phyloP scores from a whole-genome alignment of 495 filamentous ascomycete species.

The Penicillium robsamsonii region DNA sequence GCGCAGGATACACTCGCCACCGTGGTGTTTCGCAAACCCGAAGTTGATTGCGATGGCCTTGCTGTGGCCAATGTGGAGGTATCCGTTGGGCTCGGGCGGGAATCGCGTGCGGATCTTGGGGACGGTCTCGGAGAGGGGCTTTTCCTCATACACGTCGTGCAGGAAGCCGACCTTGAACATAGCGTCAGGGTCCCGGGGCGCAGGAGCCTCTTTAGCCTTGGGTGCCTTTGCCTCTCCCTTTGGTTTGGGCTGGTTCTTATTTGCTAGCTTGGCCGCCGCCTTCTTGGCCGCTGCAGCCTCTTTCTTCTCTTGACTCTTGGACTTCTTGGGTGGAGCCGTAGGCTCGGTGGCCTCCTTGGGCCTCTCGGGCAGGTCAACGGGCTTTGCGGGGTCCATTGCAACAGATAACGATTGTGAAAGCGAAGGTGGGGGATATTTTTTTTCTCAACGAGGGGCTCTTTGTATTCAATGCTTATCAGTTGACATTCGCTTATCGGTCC shows the following conservation, averaged over 20 bases:
- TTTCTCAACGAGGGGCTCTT: constrained; percentile 22
- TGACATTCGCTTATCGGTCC: constrained; percentile 33
- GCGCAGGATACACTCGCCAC: constrained; percentile 67
- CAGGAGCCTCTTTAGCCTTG: constrained; percentile 36
- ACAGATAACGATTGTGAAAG: constrained; percentile 3
- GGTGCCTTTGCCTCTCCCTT: constrained; percentile 36
- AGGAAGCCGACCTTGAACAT: constrained; percentile 89
- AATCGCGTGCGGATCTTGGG: constrained; percentile 66
- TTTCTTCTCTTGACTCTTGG: constrained; percentile 63
- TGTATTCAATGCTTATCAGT: constrained; percentile 32
- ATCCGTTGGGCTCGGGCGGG: constrained; percentile 80
- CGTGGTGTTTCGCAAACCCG: constrained; percentile 84
- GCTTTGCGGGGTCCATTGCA: constrained; percentile 32
- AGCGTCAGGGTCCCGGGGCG: constrained; percentile 56
- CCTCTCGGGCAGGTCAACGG: constrained; percentile 31
- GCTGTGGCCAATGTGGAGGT: constrained; percentile 84
- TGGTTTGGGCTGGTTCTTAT: constrained; percentile 23
- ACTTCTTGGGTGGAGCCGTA: constrained; percentile 16
- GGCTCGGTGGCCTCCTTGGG: constrained; percentile 26
- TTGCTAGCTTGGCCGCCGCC: constrained; percentile 46
- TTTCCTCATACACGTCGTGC: constrained; percentile 73
- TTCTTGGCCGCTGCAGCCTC: constrained; percentile 58
- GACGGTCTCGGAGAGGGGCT: constrained; percentile 57
- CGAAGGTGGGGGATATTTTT: constrained; percentile 29
- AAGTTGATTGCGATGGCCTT: constrained; percentile 99